These are phyloP conservation scores for Dentiscutata heterogama DNA, from an alignment of 371 early-diverging fungal genomes.

Conservation along the genomic window DNA sequence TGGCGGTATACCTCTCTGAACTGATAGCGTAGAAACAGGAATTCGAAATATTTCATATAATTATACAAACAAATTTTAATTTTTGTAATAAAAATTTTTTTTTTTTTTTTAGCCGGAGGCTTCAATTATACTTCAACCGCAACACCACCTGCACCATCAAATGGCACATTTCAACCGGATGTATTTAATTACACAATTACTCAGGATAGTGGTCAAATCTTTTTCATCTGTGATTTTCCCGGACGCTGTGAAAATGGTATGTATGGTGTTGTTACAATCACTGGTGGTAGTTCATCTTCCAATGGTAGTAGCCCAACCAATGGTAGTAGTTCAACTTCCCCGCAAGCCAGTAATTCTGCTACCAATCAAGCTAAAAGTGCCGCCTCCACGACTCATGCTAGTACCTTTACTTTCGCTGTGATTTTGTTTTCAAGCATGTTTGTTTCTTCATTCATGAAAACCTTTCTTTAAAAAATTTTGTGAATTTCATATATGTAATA, in stretches of 20 bases:
- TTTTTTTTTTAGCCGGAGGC: not conserved
- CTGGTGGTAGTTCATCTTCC: not conserved
- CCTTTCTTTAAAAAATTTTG: no score
- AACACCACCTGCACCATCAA: not conserved
- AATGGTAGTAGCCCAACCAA: no score
- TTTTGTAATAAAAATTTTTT: no score
- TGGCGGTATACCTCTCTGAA: no score
- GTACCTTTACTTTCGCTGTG: no score
- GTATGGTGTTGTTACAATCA: not conserved
- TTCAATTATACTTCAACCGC: not conserved
- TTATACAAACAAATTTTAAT: no score
- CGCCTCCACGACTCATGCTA: not conserved
- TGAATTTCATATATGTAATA: no score
- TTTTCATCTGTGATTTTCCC: not conserved
- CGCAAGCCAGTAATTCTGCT: not conserved
- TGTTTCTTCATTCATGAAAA: no score
- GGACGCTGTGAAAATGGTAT: not conserved
- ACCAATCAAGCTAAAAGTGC: not conserved
- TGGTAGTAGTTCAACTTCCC: not conserved
- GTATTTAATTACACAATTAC: not conserved
- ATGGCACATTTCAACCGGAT: not conserved
- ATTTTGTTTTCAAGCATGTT: no score
- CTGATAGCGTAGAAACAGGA: no score
- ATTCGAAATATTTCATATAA: no score
- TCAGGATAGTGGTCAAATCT: not conserved